phyloP scores from a whole-genome alignment of 176 grass and related monocot species.

The Rhynchospora pubera region DNA sequence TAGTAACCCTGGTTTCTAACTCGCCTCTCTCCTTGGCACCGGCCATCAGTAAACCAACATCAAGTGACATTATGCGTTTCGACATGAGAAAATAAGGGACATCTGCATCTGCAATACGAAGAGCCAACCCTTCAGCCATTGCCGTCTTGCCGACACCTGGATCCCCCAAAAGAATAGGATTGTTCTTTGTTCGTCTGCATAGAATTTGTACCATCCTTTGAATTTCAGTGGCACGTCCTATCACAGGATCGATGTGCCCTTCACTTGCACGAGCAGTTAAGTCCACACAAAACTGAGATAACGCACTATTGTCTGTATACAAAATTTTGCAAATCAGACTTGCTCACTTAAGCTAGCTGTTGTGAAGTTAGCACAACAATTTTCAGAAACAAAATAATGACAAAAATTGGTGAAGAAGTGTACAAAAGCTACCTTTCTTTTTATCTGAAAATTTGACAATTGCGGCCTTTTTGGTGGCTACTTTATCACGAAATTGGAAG shows the following conservation, averaged over 20 bases:
- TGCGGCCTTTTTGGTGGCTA: slow-evolving; percentile 41
- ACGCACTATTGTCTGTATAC: slow-evolving; percentile 54
- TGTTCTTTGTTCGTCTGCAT: slow-evolving; percentile 93
- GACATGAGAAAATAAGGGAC: slow-evolving; percentile 74
- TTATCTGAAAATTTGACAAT: slow-evolving; percentile 52
- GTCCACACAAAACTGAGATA: slow-evolving; percentile 92
- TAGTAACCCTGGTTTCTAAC: slow-evolving; percentile 82
- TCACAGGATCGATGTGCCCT: slow-evolving; percentile 84
- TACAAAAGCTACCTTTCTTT: slow-evolving; percentile 52
- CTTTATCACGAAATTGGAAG: slow-evolving; percentile 41
- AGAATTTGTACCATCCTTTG: slow-evolving; percentile 95
- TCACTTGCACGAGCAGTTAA: slow-evolving; percentile 71
- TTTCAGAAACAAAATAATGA: neutral
- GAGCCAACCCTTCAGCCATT: slow-evolving; percentile 86
- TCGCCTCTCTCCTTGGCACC: slow-evolving; percentile 98
- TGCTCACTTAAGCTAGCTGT: neutral
- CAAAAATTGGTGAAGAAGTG: neutral
- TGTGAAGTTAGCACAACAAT: neutral
- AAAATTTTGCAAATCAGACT: neutral
- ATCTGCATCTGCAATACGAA: slow-evolving; percentile 69
- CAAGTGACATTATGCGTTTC: slow-evolving; percentile 90
- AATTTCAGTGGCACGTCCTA: slow-evolving; percentile 79
- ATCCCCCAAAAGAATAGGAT: slow-evolving; percentile 97
- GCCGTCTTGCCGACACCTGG: slow-evolving; percentile 95
- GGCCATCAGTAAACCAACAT: slow-evolving; percentile 82